Percentiles rank a stretch among this genome's conserved stretches.
These are phyloP conservation scores for Pichia sp. DNA, from an alignment of 1,139 yeast genomes.

Conservation along the genomic window DNA sequence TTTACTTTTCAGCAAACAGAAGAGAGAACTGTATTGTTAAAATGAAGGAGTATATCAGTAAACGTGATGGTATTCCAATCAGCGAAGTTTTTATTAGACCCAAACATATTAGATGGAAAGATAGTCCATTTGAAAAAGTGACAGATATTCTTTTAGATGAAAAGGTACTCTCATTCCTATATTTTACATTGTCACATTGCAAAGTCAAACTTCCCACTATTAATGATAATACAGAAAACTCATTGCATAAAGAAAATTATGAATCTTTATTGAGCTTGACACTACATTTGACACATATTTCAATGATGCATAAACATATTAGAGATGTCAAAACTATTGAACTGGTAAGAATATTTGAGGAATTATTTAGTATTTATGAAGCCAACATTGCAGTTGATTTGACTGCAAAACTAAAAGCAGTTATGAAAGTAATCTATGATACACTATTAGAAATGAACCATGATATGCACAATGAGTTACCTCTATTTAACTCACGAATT, in stretches of 20 bases:
- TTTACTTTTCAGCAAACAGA: constrained; percentile 69
- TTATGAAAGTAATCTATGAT: constrained; percentile 36
- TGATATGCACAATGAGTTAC: constrained; percentile 15
- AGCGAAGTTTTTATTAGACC: constrained; percentile 50
- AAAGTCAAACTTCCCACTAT: constrained; percentile 17
- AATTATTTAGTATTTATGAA: constrained; percentile 2
- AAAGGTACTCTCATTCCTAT: constrained; percentile 47
- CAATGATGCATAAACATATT: constrained; percentile 21
- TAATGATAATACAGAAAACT: background rate
- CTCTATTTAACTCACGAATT: constrained; percentile 15
- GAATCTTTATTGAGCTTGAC: constrained; percentile 55
- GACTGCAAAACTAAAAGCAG: constrained; percentile 19
- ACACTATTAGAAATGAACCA: constrained; percentile 17
- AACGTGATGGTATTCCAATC: constrained; percentile 30
- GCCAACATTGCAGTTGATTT: background rate
- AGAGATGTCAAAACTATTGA: constrained; percentile 3
- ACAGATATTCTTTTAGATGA: constrained; percentile 45
- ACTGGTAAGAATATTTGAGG: constrained; percentile 28
- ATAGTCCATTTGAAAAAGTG: constrained; percentile 35
- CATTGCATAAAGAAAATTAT: constrained; percentile 15
- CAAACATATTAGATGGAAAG: constrained; percentile 29
- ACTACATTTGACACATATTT: constrained; percentile 65
- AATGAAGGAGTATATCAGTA: constrained; percentile 41
- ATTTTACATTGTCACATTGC: constrained; percentile 42
- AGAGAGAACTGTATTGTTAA: constrained; percentile 62